These are phyloP conservation scores for Leishmania guyanensis DNA, from an alignment of 208 protist genomes.

Conservation along the genomic window DNA sequence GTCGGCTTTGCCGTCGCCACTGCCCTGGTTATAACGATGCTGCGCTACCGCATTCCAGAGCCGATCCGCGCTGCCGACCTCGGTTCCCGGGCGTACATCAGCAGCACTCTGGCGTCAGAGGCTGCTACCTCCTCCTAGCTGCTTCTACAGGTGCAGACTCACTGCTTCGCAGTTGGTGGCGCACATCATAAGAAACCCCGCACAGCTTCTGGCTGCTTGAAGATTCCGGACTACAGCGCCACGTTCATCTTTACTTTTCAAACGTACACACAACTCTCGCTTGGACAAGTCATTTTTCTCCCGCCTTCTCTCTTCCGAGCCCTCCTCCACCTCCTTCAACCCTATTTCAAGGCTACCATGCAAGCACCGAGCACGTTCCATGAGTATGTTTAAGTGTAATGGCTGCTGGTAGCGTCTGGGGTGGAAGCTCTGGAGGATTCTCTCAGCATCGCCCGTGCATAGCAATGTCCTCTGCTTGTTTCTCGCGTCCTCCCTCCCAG, in stretches of 20 bases:
- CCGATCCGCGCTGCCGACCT: slow-evolving; percentile 93
- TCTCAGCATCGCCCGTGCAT: background rate
- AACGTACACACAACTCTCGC: background rate
- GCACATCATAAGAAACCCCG: background rate
- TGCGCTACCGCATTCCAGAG: slow-evolving; percentile 88
- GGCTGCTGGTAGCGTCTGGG: background rate
- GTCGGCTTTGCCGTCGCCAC: slow-evolving; percentile 80
- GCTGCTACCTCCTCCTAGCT: background rate
- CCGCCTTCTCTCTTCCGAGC: background rate
- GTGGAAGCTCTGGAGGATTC: background rate
- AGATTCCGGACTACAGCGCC: background rate
- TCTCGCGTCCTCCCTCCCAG: background rate
- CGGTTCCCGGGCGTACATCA: slow-evolving; percentile 82
- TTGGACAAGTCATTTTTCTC: background rate
- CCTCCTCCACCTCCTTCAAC: background rate
- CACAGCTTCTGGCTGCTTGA: background rate
- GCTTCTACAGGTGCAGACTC: background rate
- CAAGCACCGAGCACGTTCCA: background rate
- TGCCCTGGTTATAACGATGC: slow-evolving; percentile 45
- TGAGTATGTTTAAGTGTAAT: background rate
- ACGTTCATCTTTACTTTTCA: slow-evolving; percentile 5
- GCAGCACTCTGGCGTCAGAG: background rate
- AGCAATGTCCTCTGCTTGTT: background rate
- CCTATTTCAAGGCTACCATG: background rate
- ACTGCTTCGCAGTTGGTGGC: background rate